Evolutionary conservation across 208 protist species (phyloP), one percentile per base, ranked within the genome.

Genomic region (Crithidia mellificae): DNA sequence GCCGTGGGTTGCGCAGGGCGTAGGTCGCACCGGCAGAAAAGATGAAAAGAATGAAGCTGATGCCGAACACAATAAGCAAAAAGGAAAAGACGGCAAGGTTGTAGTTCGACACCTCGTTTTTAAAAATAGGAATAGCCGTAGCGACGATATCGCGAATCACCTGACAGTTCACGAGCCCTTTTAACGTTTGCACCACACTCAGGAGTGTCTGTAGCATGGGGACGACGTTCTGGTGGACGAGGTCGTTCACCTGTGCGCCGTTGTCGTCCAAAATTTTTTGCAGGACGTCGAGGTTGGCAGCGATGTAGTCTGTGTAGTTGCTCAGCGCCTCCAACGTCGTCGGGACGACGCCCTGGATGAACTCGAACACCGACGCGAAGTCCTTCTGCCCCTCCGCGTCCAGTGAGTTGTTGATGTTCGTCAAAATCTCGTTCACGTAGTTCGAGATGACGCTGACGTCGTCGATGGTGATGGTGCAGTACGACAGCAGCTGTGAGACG

Each of bases 91-190:
- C 52, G 24, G 62, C 71, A 5, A 43, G 54, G 62, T 75, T 78
- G 70, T 77, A 78, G 41, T 34, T 52, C 49, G 64, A n/a, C 15
- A 77, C 67, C 44, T 72, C 47, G 6, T 47, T 15, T 17, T 66
- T n/a, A 14, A 82, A 54, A 29, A 77, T 46, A 0, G 70, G 71
- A 20, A 74, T 64, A 0, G 77, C 67, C 7, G 44, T 15, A 36
- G 66, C 61, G 15, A 82, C 65, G 29, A 75, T 53, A 11, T 82
- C 61, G 30, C 62, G 72, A 39, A 82, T 54, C 12, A 82, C 67
- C 15, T 68, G 52, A 59, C 77, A 82, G 57, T 82, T 68, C 0
- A 74, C 62, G 27, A 82, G 70, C 34, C 77, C 64, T 20, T 63
- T 47, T 8, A 73, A 30, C 6, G 59, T 78, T 2, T 63, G 36